phyloP scores from a whole-genome alignment of 164 flowering plant species.

The Nymphaea thermarum region DNA sequence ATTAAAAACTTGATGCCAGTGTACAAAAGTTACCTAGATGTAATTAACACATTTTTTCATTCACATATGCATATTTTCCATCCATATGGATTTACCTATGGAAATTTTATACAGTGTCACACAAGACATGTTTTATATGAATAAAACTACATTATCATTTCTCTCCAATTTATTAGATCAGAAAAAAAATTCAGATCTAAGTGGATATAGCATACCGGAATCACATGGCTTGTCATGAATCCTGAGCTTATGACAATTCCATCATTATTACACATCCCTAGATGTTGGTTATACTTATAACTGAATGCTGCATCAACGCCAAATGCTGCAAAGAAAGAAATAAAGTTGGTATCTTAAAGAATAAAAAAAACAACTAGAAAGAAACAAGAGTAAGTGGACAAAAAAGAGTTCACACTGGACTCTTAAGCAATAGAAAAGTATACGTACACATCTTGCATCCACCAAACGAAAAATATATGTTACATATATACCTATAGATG shows the following conservation, averaged over 20 bases:
- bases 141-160: no score
- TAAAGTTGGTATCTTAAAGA: not conserved
- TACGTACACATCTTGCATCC: no score
- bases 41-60: no score
- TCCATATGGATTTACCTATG: no score
- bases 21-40: no score
- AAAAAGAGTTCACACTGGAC: not conserved
- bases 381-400: not conserved
- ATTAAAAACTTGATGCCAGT: no score
- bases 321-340: slow-evolving; percentile 45
- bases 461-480: not conserved
- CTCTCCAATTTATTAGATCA: no score
- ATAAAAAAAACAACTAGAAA: not conserved
- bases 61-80: no score
- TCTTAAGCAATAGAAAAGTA: not conserved
- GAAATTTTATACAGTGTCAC: no score
- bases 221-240: slow-evolving; percentile 70
- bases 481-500: slow-evolving; percentile 61
- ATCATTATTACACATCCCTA: slow-evolving; percentile 66
- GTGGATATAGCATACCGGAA: slow-evolving; percentile 45
- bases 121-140: no score
- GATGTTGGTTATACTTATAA: slow-evolving; percentile 74
- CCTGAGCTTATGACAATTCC: slow-evolving; percentile 86
- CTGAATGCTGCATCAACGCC: slow-evolving; percentile 98
- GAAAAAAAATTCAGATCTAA: no score